These are phyloP conservation scores for Posidonia australis DNA, from an alignment of 106 monocot species.

Conservation along the genomic window DNA sequence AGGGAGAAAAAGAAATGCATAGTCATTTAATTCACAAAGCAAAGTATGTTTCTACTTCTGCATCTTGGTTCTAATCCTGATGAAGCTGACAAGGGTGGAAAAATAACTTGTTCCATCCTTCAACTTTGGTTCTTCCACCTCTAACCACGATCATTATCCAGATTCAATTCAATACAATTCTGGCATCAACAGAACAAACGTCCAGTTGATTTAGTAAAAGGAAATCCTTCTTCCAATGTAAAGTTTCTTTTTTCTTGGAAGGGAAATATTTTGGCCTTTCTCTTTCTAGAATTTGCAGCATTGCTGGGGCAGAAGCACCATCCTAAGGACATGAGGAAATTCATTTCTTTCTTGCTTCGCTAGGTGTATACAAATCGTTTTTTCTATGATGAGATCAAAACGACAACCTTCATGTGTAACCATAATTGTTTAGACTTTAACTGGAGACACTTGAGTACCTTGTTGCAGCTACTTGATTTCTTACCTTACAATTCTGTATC, in stretches of 20 bases:
- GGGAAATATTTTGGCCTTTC: background rate
- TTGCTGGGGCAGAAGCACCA: background rate
- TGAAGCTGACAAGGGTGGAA: background rate
- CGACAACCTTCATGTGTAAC: background rate
- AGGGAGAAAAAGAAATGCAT: conserved; percentile 6
- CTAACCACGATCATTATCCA: background rate
- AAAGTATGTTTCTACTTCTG: background rate
- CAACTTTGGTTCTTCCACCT: background rate
- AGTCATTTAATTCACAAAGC: background rate
- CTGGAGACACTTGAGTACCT: too few relatives aligned
- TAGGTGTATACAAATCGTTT: conserved; percentile 3
- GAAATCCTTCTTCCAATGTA: background rate
- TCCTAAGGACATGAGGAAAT: background rate
- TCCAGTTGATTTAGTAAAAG: background rate
- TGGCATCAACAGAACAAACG: background rate
- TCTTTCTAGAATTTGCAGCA: background rate
- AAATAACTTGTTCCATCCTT: background rate
- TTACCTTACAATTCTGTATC: too few relatives aligned
- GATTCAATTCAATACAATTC: too few relatives aligned
- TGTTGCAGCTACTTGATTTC: too few relatives aligned
- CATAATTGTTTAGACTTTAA: too few relatives aligned
- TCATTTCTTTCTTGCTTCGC: background rate
- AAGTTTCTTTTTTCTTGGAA: background rate
- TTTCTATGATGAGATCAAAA: background rate
- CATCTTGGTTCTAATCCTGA: background rate